These are phyloP conservation scores for Colletotrichum sp. DNA, from an alignment of 2,329 filamentous ascomycete species.

Conservation along the genomic window DNA sequence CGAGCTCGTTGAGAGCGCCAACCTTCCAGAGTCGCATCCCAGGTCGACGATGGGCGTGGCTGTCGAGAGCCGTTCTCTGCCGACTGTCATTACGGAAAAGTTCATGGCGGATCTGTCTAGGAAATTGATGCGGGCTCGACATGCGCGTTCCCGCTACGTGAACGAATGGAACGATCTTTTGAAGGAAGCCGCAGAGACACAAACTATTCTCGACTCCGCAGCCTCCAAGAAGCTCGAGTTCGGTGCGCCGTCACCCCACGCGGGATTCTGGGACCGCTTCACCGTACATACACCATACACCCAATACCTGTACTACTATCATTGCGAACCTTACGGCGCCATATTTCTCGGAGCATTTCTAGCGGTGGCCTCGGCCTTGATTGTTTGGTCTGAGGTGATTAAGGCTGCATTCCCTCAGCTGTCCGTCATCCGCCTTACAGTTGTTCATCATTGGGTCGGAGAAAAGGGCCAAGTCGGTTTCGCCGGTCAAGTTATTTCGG, in stretches of 20 bases:
- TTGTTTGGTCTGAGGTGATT: conserved; percentile 93
- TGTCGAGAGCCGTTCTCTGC: conserved; percentile 58
- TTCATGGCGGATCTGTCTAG: conserved; percentile 91
- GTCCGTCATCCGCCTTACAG: conserved; percentile 70
- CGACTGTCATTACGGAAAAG: conserved; percentile 87
- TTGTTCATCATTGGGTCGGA: conserved; percentile 77
- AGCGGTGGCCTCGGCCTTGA: conserved; percentile 76
- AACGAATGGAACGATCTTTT: conserved; percentile 87
- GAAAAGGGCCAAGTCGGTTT: conserved; percentile 81
- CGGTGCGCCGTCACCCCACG: conserved; percentile 60
- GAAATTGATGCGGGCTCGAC: conserved; percentile 79
- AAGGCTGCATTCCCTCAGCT: conserved; percentile 80
- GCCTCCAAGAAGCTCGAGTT: conserved; percentile 84
- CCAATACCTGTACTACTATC: conserved; percentile 78
- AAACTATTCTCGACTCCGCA: conserved; percentile 83
- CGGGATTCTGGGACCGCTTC: conserved; percentile 57
- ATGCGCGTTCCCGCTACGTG: conserved; percentile 81
- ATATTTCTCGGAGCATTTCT: conserved; percentile 71
- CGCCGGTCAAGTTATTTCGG: conserved; percentile 82
- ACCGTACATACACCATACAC: conserved; percentile 79
- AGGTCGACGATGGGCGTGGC: conserved; percentile 44
- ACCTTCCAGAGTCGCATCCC: conserved; percentile 66
- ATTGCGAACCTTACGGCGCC: conserved; percentile 72
- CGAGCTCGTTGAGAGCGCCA: conserved; percentile 81
- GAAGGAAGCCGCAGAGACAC: conserved; percentile 73